Conservation (phyloP, 2,329 filamentous ascomycete species). For the Colletotrichum sidae region DNA sequence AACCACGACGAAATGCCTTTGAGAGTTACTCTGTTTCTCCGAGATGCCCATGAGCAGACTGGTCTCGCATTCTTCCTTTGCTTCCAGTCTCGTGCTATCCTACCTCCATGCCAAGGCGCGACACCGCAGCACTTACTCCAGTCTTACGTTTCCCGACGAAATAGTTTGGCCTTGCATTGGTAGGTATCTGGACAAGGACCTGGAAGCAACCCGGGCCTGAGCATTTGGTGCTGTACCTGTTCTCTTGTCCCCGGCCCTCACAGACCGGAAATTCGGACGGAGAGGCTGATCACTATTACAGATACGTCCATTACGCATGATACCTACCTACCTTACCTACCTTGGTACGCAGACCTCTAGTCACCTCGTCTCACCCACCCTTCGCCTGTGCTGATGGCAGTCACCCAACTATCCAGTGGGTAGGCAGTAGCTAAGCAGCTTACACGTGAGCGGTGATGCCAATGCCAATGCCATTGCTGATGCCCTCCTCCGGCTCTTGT, state of each 20-base stretch:
- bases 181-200: slow-evolving; percentile 2
- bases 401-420: too few relatives aligned
- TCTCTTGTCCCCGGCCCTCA: slow-evolving; percentile 22
- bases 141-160: neutral
- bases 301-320: slow-evolving; percentile 1
- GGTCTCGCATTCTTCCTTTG: too few relatives aligned
- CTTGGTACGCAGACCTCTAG: slow-evolving; percentile 6
- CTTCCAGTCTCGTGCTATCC: too few relatives aligned
- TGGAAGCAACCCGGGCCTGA: neutral
- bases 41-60: too few relatives aligned
- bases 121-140: slow-evolving; percentile 6
- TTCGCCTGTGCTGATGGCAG: too few relatives aligned
- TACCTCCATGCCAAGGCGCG: too few relatives aligned
- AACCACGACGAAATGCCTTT: slow-evolving; percentile 22
- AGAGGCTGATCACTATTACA: slow-evolving; percentile 22
- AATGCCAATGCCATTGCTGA: slow-evolving; percentile 7
- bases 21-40: slow-evolving; percentile 12
- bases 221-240: slow-evolving; percentile 14
- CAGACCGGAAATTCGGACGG: slow-evolving; percentile 19
- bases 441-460: too few relatives aligned
- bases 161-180: neutral
- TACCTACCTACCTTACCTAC: too few relatives aligned
- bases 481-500: neutral
- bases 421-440: too few relatives aligned
- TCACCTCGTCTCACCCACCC: neutral